A percentile compares a stretch with the other conserved stretches of the same genome.
Evolutionary conservation across 1,284 basidiomycete genomes (phyloP).

Genomic region (Ustilago hordei): DNA sequence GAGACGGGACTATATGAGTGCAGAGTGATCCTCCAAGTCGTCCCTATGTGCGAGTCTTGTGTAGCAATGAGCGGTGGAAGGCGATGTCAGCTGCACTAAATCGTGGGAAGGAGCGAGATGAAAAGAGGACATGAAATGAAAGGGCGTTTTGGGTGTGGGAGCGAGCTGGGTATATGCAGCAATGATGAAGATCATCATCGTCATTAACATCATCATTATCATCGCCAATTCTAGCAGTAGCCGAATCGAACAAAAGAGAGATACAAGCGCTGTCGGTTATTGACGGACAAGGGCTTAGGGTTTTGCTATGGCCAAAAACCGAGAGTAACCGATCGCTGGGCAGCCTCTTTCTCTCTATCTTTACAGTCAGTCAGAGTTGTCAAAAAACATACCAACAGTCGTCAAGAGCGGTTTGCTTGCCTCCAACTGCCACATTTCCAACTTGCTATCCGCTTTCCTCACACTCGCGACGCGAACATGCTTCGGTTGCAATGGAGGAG

Average conservation of each 20-base stretch:
- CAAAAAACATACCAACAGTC: too few relatives aligned
- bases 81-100: too few relatives aligned
- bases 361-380: too few relatives aligned
- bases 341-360: too few relatives aligned
- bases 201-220: too few relatives aligned
- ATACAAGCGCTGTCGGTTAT: not conserved
- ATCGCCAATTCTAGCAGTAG: too few relatives aligned
- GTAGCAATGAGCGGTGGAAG: not conserved
- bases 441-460: not conserved
- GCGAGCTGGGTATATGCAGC: too few relatives aligned
- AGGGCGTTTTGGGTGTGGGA: not conserved
- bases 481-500: too few relatives aligned
- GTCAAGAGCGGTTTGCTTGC: too few relatives aligned
- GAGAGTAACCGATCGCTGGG: constrained; percentile 2
- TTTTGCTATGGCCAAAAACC: not conserved
- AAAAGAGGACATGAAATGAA: not conserved
- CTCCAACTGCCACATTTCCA: not conserved
- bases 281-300: not conserved
- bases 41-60: too few relatives aligned
- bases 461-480: too few relatives aligned
- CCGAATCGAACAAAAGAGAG: constrained; percentile 4
- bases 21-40: not conserved
- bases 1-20: constrained; percentile 1
- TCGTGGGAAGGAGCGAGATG: not conserved
- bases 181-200: too few relatives aligned